phyloP scores from a whole-genome alignment of 345 rosid genomes.

The Orychophragmus violaceus region DNA sequence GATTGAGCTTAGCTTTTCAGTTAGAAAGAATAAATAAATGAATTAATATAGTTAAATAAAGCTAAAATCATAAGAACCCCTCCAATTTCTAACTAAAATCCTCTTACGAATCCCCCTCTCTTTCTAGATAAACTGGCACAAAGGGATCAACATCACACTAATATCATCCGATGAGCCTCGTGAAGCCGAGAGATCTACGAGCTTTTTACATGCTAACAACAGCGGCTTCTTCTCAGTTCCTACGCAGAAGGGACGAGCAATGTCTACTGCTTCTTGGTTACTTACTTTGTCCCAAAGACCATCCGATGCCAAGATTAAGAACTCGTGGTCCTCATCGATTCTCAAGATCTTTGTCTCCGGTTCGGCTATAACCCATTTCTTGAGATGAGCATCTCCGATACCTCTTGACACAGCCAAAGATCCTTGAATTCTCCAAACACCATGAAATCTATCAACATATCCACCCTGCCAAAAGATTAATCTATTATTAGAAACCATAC shows the following conservation, averaged over 20 bases:
- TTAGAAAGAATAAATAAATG: conserved; percentile 28
- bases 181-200: conserved; percentile 53
- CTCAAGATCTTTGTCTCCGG: conserved; percentile 56
- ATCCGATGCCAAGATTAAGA: conserved; percentile 81
- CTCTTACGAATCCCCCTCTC: not conserved
- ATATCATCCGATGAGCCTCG: conserved; percentile 76
- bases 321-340: conserved; percentile 55
- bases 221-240: conserved; percentile 41
- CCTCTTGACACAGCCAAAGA: conserved; percentile 80
- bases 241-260: conserved; percentile 43
- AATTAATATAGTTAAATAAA: conserved; percentile 5
- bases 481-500: not conserved
- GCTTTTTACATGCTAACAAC: conserved; percentile 58
- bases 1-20: not conserved
- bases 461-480: conserved; percentile 51
- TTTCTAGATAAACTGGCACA: conserved; percentile 33
- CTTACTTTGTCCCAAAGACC: conserved; percentile 90
- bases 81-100: conserved; percentile 9
- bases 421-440: conserved; percentile 85
- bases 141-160: conserved; percentile 57
- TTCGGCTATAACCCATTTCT: conserved; percentile 74
- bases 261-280: conserved; percentile 83
- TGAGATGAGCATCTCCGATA: conserved; percentile 70
- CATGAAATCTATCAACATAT: conserved; percentile 58
- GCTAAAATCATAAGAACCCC: not conserved